Evolutionary conservation across 805 yeast species (phyloP), one percentile per base, ranked within the genome.

Genomic region (Pichia thaimueangensis): DNA sequence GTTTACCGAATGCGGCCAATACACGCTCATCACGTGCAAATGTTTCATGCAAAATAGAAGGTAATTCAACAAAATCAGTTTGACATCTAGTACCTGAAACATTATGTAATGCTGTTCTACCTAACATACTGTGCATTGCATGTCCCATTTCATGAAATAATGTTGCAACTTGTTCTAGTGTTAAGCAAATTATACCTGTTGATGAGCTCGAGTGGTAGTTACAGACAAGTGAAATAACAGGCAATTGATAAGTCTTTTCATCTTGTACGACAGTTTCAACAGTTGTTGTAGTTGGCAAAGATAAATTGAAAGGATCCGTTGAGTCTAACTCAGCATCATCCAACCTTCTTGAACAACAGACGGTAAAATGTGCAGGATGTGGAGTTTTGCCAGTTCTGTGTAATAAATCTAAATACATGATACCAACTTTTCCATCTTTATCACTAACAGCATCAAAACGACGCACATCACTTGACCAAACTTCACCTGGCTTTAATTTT

Each of bases 131-230:
- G 60, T 93, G 98, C 77, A 93, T 84, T 1, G 97, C 97, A 62
- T 93, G 98, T 1, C 98, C 98, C 96, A 93, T 88, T 63, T 93
- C 98, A 63, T 93, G 98, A 67, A 93, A 93, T 16, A 93, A 66
- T 0, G 98, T 93, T 54, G 91, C 96, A 17, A 91, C 88, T 55
- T 93, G 97, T 44, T 72, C 75, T 44, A 86, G 69, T 11, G 81
- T 69, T 30, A 91, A 63, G 16, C 85, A 65, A 24, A 89, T 80
- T 19, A 46, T 8, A 8, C 38, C 42, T 1, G 54, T 54, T 15
- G 20, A 23, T 6, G 53, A 49, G n/a, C 57, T 70, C 3, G 63
- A 59, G 15, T 67, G 63, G 58, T 93, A 91, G 56, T 88, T 87
- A 59, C 97, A 93, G 15, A 87, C 86, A 20, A 91, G 67, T 1